Evolutionary conservation across 129 eudicot species (phyloP), one percentile per base, ranked within the genome.

Genomic region (Mikania micrantha): DNA sequence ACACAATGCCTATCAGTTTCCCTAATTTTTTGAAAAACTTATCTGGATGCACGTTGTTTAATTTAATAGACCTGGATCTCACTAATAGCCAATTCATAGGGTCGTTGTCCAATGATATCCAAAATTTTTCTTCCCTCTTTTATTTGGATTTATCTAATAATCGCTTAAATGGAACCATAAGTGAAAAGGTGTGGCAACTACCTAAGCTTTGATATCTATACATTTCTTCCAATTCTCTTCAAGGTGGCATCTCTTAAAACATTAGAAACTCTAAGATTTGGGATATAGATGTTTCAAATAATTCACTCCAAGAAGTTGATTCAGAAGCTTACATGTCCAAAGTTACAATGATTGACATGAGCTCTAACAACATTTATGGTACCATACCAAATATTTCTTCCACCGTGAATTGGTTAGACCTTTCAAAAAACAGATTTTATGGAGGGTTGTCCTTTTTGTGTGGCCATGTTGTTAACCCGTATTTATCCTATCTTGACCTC

Each of bases 361-460:
- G 31, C 15, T 16, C 63, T 29, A 74, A 79, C 66, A 80, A 66
- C n/a, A n/a, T n/a, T n/a, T n/a, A n/a, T n/a, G n/a, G n/a, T n/a
- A n/a, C n/a, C n/a, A n/a, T n/a, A n/a, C n/a, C n/a, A n/a, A n/a
- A n/a, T n/a, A n/a, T n/a, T n/a, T n/a, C n/a, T n/a, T n/a, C n/a
- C n/a, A n/a, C n/a, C n/a, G n/a, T n/a, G n/a, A n/a, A n/a, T n/a
- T n/a, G n/a, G 9, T 10, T 84, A 25, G 89, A 0, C 81, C 77
- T 25, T 79, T 83, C 36, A 0, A n/a, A n/a, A n/a, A n/a, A n/a
- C n/a, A n/a, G n/a, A n/a, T n/a, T n/a, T n/a, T n/a, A n/a, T n/a
- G n/a, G n/a, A n/a, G n/a, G n/a, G n/a, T n/a, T n/a, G n/a, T n/a
- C n/a, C n/a, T n/a, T n/a, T n/a, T n/a, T n/a, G n/a, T n/a, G n/a